These are phyloP conservation scores for Ottelia alismoides DNA, from an alignment of 106 monocot species.

Conservation along the genomic window DNA sequence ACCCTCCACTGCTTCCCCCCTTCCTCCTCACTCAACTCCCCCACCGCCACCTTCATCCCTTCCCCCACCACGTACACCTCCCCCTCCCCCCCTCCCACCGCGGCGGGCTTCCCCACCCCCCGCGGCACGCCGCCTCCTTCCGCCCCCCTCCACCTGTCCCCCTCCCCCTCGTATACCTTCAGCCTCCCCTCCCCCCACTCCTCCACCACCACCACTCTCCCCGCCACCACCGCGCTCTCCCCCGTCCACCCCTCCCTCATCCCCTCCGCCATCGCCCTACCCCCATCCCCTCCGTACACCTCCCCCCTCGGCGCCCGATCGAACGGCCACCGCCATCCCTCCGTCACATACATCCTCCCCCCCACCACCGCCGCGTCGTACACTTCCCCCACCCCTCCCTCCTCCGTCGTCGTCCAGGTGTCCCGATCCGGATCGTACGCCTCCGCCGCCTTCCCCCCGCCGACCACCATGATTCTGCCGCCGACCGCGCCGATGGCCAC, in stretches of 20 bases:
- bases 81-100: conserved; percentile 14
- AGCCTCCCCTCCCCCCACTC: conserved; percentile 33
- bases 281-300: conserved; percentile 16
- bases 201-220: conserved; percentile 19
- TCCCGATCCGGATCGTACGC: conserved; percentile 20
- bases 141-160: conserved; percentile 27
- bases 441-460: neutral
- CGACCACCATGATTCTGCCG: conserved; percentile 15
- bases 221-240: conserved; percentile 25
- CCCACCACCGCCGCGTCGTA: conserved; percentile 42
- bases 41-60: conserved; percentile 28
- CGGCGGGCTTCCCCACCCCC: conserved; percentile 22
- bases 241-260: conserved; percentile 47
- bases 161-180: conserved; percentile 28
- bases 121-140: conserved; percentile 25
- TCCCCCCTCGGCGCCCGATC: conserved; percentile 22
- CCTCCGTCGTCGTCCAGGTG: conserved; percentile 13
- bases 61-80: conserved; percentile 26
- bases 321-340: conserved; percentile 53
- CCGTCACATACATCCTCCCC: conserved; percentile 31
- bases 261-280: conserved; percentile 24
- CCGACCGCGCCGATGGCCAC: conserved; percentile 14
- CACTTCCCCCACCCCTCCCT: conserved; percentile 11
- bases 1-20: neutral
- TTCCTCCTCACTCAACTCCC: neutral